Evolutionary conservation across 1,284 basidiomycete genomes (phyloP).

Genomic region (Microbotryum silenes-acaulis): DNA sequence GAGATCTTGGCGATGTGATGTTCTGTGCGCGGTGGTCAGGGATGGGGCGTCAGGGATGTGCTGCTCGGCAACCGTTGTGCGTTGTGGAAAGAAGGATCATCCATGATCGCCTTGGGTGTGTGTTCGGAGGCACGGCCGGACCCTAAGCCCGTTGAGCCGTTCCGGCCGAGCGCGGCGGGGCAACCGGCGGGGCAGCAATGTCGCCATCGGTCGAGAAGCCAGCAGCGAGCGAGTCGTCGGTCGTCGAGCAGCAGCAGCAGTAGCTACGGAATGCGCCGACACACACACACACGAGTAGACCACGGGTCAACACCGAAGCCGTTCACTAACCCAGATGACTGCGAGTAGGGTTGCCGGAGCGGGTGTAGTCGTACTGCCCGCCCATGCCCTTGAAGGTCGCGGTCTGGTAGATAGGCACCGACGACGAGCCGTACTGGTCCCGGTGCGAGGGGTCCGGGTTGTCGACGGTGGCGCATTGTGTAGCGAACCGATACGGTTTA

Average conservation of each 20-base stretch:
- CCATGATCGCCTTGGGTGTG: too few relatives aligned
- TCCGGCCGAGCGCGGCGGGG: too few relatives aligned
- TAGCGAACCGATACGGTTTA: constrained; percentile 29
- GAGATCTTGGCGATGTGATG: constrained; percentile 93
- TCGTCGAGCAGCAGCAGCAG: too few relatives aligned
- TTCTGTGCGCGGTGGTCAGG: constrained; percentile 49
- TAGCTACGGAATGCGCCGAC: too few relatives aligned
- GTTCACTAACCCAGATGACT: constrained; percentile 69
- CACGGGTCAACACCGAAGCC: too few relatives aligned
- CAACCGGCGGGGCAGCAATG: too few relatives aligned
- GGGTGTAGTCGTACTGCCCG: constrained; percentile 76
- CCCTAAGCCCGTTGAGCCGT: too few relatives aligned
- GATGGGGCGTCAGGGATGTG: not conserved
- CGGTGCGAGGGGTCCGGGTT: constrained; percentile 61
- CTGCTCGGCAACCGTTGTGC: not conserved
- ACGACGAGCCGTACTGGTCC: constrained; percentile 91
- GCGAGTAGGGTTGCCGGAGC: constrained; percentile 94
- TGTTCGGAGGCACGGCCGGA: too few relatives aligned
- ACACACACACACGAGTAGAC: too few relatives aligned
- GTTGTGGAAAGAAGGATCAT: too few relatives aligned
- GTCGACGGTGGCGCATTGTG: constrained; percentile 83
- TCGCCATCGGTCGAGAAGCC: too few relatives aligned
- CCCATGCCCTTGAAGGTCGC: constrained; percentile 95
- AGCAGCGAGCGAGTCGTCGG: too few relatives aligned
- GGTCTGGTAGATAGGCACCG: constrained; percentile 94